Evolutionary conservation across 768 basidiomycete species (phyloP).

Genomic region (Rhodotorula babjevae): DNA sequence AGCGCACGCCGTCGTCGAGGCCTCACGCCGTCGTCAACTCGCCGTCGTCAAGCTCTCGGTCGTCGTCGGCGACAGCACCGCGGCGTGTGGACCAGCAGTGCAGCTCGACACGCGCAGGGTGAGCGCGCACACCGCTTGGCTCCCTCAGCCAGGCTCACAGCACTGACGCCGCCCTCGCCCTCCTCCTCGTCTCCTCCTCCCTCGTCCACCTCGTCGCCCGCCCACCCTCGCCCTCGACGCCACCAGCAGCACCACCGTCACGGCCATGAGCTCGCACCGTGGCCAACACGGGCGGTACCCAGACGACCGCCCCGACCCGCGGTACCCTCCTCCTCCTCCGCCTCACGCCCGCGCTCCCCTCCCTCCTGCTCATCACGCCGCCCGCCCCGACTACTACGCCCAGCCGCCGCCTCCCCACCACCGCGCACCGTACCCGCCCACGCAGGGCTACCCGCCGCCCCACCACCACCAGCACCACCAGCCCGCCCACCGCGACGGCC

Average conservation of each 20-base stretch:
- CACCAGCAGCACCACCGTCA: not conserved
- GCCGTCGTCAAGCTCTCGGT: no score
- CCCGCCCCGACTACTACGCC: not conserved
- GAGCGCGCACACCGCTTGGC: no score
- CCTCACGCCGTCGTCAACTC: no score
- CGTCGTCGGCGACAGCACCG: no score
- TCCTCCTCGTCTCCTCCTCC: not conserved
- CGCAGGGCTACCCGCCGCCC: not conserved
- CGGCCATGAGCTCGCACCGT: not conserved
- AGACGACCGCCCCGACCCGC: conserved; percentile 1
- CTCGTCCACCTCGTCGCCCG: not conserved
- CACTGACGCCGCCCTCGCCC: not conserved
- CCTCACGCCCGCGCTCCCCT: not conserved
- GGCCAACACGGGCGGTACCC: not conserved
- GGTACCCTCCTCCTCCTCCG: not conserved
- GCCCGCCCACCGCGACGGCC: no score
- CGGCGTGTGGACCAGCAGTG: no score
- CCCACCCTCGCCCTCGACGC: not conserved
- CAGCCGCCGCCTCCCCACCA: no score
- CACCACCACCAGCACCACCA: not conserved
- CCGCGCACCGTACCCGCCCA: not conserved
- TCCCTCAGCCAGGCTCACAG: no score
- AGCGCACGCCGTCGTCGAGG: no score
- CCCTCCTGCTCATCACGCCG: not conserved
- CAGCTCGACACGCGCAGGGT: no score